Evolutionary conservation across 1,284 basidiomycete species (phyloP), one percentile per base, ranked within the genome.

Genomic region (Kalmanozyma brasiliensis): DNA sequence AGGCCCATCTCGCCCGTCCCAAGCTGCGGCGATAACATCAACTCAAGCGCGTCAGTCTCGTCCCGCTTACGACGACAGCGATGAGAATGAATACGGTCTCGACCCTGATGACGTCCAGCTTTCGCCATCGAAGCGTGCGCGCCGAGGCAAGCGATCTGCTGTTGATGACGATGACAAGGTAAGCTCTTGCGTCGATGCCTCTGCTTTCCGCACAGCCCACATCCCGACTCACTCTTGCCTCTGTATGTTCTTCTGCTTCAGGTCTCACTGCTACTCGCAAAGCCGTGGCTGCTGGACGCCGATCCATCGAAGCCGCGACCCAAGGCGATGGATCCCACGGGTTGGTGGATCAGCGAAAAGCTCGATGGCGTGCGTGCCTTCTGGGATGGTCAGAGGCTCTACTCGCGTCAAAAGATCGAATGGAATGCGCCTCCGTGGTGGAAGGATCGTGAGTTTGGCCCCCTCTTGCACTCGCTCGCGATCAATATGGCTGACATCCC

Each of bases 291-390:
- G 53, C 55, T 87, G 8, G 85, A 87, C 13, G 85, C 77, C 10
- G 87, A 86, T 0, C 68, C 68, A 1, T 48, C 53, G 10, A 65
- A 56, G 34, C 47, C 60, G 1, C 47, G 42, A 19, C 44, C 48
- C 8, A 62, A 49, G 41, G 40, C 57, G 1, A 82, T 84, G 38
- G 88, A 89, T 70, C 88, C 88, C 0, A 85, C 85, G 10, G 87
- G 87, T 0, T 89, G 87, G 87, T 89, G 88, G 88, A 85, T 89
- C 24, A 88, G 87, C 20, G 88, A 90, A 74, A 89, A 74, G 73
- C 77, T 83, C 9, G 82, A 83, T 35, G 82, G 82, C 8, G 74
- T 82, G 9, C 76, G 88, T 16, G 87, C 87, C 0, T 88, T 85
- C 73, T 89, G 86, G 79, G 87, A 89, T 71, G 88, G 88, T 4